These are phyloP conservation scores for Leccinum fibrillosum DNA, from an alignment of 768 basidiomycete species.

Conservation along the genomic window DNA sequence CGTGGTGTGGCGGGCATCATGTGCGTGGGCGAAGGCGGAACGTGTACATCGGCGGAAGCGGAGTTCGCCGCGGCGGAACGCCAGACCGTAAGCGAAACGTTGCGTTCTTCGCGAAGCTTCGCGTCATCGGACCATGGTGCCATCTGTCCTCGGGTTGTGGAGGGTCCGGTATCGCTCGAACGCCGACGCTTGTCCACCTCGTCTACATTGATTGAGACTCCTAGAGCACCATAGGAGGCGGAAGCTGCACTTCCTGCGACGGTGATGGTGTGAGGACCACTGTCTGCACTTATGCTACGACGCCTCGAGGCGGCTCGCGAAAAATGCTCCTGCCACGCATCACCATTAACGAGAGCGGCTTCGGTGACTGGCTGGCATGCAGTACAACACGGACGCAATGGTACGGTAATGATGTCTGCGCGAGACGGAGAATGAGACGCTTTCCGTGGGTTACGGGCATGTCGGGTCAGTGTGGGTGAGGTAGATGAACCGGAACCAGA, in stretches of 20 bases:
- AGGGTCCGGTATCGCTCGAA: slow-evolving; percentile 34
- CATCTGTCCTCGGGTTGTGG: neutral
- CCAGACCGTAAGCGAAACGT: neutral
- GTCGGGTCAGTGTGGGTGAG: slow-evolving; percentile 4
- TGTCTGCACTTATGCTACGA: slow-evolving; percentile 41
- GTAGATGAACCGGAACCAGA: slow-evolving; percentile 3
- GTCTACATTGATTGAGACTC: slow-evolving; percentile 51
- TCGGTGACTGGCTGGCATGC: slow-evolving; percentile 62
- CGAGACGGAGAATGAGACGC: slow-evolving; percentile 34
- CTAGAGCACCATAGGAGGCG: slow-evolving; percentile 14
- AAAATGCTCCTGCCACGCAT: slow-evolving; percentile 62
- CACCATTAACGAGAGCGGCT: slow-evolving; percentile 49
- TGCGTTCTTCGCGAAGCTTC: neutral
- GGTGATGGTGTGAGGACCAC: slow-evolving; percentile 31
- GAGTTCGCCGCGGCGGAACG: neutral
- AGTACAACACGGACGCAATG: slow-evolving; percentile 68
- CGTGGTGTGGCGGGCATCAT: slow-evolving; percentile 15
- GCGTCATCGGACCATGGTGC: neutral
- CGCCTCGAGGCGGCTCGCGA: slow-evolving; percentile 58
- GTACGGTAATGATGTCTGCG: slow-evolving; percentile 49
- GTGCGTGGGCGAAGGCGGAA: slow-evolving; percentile 13
- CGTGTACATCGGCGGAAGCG: slow-evolving; percentile 1
- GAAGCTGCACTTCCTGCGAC: slow-evolving; percentile 32
- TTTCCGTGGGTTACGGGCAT: slow-evolving; percentile 19
- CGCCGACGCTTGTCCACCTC: slow-evolving; percentile 60